These are phyloP conservation scores for Martiniozyma abietophila DNA, from an alignment of 805 yeast species.

Conservation along the genomic window DNA sequence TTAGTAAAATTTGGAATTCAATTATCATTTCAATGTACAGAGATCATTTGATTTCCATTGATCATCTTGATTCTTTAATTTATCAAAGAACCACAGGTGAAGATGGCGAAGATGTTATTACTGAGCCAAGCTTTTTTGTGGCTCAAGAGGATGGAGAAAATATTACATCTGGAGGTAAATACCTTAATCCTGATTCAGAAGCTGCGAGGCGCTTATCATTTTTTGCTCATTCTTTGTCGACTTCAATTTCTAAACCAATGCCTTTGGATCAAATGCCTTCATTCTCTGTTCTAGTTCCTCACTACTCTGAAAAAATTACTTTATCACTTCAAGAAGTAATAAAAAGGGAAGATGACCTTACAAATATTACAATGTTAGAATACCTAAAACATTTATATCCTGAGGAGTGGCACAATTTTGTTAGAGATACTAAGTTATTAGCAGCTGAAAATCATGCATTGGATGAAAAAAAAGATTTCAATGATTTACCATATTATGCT, in stretches of 20 bases:
- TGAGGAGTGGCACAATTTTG: slow-evolving; percentile 96
- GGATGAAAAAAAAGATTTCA: slow-evolving; percentile 68
- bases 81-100: slow-evolving; percentile 99
- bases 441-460: slow-evolving; percentile 90
- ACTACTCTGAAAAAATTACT: slow-evolving; percentile 89
- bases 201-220: slow-evolving; percentile 99
- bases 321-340: slow-evolving; percentile 92
- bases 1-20: slow-evolving; percentile 99
- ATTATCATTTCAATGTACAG: slow-evolving; percentile 99
- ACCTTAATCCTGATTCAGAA: slow-evolving; percentile 93
- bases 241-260: slow-evolving; percentile 97
- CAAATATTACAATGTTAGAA: slow-evolving; percentile 89
- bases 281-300: slow-evolving; percentile 93
- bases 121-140: slow-evolving; percentile 98
- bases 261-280: slow-evolving; percentile 99
- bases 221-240: slow-evolving; percentile 97
- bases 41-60: slow-evolving; percentile 96
- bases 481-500: slow-evolving; percentile 89
- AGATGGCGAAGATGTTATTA: slow-evolving; percentile 95
- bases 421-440: slow-evolving; percentile 87
- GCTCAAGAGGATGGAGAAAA: slow-evolving; percentile 94
- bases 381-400: slow-evolving; percentile 93
- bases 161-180: slow-evolving; percentile 93
- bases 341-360: slow-evolving; percentile 93
- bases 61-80: slow-evolving; percentile 93